Base-by-base conservation (phyloP, 495 filamentous ascomycete genomes). In the Aspergillus baeticus region DNA sequence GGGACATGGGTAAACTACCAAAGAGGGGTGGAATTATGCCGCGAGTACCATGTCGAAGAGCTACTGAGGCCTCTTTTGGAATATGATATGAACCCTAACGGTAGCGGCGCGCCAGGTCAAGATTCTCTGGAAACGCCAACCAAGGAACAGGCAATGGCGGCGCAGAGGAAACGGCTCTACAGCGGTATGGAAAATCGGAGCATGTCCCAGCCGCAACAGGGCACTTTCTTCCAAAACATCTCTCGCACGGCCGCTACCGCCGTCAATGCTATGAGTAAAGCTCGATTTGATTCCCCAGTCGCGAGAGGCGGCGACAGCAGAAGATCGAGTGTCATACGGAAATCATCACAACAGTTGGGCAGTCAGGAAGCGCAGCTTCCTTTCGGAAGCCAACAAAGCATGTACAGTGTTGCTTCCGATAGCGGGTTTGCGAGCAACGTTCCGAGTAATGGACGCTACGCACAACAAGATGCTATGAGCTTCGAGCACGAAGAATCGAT, bases 101-200 rank as follows among this genome's bases (percentile, higher is more conserved):
- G 90, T 2, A 81, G 81, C 17, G 75, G 80, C n/a, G 76, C 77
- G 3, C 68, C 79, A 35, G 80, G 85, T 33, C 75, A 87, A 45
- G 80, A 82, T 55, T 73, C 77, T 31, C 79, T 92, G 47, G 86
- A 96, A 53, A 98, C 94, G 4, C 94, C 94, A 0, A 98, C 94
- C n/a, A 98, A 98, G 69, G 94, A 98, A 72, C 94, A 98, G 71
- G 94, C 94, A 50, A 96, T 97, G 94, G 95, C 94, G 23, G 95
- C 95, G 13, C 91, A 96, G 68, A 79, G 94, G 54, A 98, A 98
- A 67, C 83, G 92, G 54, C 90, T 97, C 64, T 95, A 89, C 61
- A 84, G 84, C 18, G 81, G 81, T 38, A 77, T 84, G 18, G 86
- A 95, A 29, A 85, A 75, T 43, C 85, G 89, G 37, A 69, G 74